phyloP scores from a whole-genome alignment of 2,329 filamentous ascomycete genomes.

The Cladophialophora psammophila region DNA sequence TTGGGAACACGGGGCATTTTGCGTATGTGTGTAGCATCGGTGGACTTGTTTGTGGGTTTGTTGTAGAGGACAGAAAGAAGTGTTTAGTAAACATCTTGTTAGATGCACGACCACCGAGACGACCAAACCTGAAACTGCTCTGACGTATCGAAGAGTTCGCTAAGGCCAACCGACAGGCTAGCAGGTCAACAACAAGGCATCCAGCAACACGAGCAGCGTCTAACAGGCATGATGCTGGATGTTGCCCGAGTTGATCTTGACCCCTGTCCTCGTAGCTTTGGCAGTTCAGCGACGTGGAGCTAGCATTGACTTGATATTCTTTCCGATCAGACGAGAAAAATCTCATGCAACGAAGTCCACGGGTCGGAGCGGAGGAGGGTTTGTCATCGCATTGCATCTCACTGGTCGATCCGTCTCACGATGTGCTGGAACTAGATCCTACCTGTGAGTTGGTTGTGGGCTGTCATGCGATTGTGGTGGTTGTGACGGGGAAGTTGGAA shows the following conservation, averaged over 20 bases:
- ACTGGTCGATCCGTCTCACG: conserved; percentile 4
- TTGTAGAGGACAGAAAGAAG: conserved; percentile 2
- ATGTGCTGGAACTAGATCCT: background rate
- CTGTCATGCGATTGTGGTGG: background rate
- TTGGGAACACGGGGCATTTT: conserved; percentile 2
- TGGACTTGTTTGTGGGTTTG: conserved; percentile 9
- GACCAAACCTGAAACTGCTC: background rate
- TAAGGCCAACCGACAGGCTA: background rate
- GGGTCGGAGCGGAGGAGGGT: background rate
- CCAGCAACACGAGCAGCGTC: background rate
- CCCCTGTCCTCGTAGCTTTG: background rate
- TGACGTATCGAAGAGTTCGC: background rate
- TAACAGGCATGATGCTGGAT: background rate
- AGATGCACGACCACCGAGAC: background rate
- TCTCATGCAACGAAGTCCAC: background rate
- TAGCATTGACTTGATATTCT: background rate
- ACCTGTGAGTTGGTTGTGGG: background rate
- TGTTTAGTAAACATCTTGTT: background rate
- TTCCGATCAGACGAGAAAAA: background rate
- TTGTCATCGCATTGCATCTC: conserved; percentile 4
- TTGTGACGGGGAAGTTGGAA: background rate
- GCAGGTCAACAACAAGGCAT: background rate
- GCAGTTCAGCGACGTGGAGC: conserved; percentile 1
- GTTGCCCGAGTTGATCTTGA: background rate
- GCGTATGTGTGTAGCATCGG: conserved; percentile 2